These are phyloP conservation scores for Rehmannia glutinosa DNA, from an alignment of 257 asterid species.

Conservation along the genomic window DNA sequence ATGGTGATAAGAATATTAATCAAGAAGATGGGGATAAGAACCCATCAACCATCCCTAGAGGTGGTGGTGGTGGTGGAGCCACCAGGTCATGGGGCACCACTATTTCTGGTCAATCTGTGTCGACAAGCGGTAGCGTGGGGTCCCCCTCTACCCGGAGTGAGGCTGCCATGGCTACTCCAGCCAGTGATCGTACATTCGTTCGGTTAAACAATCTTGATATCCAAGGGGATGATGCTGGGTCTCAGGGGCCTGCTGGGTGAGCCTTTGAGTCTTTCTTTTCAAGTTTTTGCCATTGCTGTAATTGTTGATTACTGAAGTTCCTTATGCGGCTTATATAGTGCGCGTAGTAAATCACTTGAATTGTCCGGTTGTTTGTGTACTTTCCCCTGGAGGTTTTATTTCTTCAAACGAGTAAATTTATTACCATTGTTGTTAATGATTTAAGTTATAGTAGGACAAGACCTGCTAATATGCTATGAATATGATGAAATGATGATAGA, in stretches of 20 bases:
- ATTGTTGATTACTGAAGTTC: slow-evolving; percentile 3
- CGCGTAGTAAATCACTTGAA: not conserved
- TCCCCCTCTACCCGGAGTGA: slow-evolving; percentile 83
- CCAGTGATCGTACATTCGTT: slow-evolving; percentile 40
- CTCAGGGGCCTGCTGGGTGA: slow-evolving; percentile 72
- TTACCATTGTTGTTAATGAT: not conserved
- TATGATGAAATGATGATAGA: not conserved
- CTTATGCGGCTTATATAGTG: not conserved
- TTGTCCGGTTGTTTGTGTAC: not conserved
- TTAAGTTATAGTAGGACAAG: not conserved
- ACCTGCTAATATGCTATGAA: not conserved
- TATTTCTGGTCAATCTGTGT: slow-evolving; percentile 69
- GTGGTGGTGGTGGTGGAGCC: slow-evolving; percentile 41
- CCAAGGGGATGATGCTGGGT: slow-evolving; percentile 69
- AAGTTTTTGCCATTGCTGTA: not conserved
- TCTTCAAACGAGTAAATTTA: not conserved
- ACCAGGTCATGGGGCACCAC: slow-evolving; percentile 70
- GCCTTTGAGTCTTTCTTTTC: slow-evolving; percentile 13
- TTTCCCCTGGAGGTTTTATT: not conserved
- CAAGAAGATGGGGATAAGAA: slow-evolving; percentile 50
- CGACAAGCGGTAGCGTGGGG: slow-evolving; percentile 75
- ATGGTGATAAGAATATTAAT: slow-evolving; percentile 20
- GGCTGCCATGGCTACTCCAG: slow-evolving; percentile 62
- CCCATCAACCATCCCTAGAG: slow-evolving; percentile 39
- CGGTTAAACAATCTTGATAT: slow-evolving; percentile 57